These are phyloP conservation scores for Eimeria mitis DNA, from an alignment of 169 alveolate genomes.

Conservation along the genomic window DNA sequence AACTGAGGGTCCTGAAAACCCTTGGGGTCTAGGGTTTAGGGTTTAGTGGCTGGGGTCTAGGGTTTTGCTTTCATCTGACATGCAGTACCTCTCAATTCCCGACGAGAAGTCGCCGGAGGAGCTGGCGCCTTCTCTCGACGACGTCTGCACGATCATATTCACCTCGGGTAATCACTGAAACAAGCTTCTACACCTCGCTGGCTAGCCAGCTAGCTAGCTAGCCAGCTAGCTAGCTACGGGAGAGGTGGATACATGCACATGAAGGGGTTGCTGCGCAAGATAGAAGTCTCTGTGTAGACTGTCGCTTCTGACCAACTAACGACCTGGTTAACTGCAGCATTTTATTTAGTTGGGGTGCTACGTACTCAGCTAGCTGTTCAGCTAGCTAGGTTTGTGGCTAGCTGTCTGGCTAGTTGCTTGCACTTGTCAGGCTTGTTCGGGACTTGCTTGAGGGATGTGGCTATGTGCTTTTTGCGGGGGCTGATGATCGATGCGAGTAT, in stretches of 20 bases:
- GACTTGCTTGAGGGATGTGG: too few species aligned
- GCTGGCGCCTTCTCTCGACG: constrained; percentile 44
- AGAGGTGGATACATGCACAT: background rate
- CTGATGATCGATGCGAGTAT: too few species aligned
- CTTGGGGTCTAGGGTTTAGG: too few species aligned
- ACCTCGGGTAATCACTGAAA: constrained; percentile 64
- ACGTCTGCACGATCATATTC: constrained; percentile 71
- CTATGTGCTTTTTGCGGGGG: too few species aligned
- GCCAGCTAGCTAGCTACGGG: background rate
- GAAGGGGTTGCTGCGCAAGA: background rate
- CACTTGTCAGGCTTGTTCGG: too few species aligned
- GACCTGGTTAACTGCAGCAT: too few species aligned
- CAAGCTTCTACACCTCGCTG: background rate
- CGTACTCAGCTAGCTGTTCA: too few species aligned
- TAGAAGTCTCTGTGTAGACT: background rate
- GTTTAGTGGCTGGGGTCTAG: background rate
- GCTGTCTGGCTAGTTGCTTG: too few species aligned
- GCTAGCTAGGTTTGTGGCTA: too few species aligned
- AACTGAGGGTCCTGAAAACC: background rate
- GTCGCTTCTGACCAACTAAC: too few species aligned
- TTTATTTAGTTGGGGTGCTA: background rate
- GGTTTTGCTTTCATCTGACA: background rate
- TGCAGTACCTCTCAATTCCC: constrained; percentile 20
- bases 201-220: constrained; percentile 6
- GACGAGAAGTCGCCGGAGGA: constrained; percentile 44